A percentile compares a stretch with the other conserved stretches of the same genome.
phyloP scores from a whole-genome alignment of 345 rosid species.

The Rhodomyrtus tomentosa region DNA sequence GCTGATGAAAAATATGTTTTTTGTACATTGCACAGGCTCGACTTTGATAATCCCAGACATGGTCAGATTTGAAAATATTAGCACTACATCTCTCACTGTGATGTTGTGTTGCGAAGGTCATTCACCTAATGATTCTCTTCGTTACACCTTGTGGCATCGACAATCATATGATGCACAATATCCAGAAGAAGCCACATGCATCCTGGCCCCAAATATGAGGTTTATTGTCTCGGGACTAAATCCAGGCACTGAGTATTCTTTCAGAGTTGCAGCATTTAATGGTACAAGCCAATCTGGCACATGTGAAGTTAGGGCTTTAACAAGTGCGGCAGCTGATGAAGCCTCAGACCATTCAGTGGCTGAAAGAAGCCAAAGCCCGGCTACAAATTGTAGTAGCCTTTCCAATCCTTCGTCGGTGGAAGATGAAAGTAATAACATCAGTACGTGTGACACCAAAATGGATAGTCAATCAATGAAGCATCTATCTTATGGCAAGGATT shows the following conservation, averaged over 20 bases:
- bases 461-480: slow-evolving; percentile 37
- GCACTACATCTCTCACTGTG: slow-evolving; percentile 50
- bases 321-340: slow-evolving; percentile 22
- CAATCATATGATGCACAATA: slow-evolving; percentile 37
- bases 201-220: slow-evolving; percentile 44
- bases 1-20: background rate
- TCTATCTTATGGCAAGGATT: slow-evolving; percentile 18
- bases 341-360: slow-evolving; percentile 23
- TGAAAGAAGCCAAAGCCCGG: slow-evolving; percentile 89
- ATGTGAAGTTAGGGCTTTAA: slow-evolving; percentile 41
- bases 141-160: slow-evolving; percentile 79
- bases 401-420: slow-evolving; percentile 78
- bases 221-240: slow-evolving; percentile 54
- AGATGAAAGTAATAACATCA: slow-evolving; percentile 65
- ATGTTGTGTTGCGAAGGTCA: slow-evolving; percentile 36
- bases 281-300: slow-evolving; percentile 34
- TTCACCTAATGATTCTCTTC: slow-evolving; percentile 23
- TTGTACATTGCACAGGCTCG: slow-evolving; percentile 16
- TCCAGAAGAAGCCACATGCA: slow-evolving; percentile 60
- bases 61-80: slow-evolving; percentile 58
- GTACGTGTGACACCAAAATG: slow-evolving; percentile 24
- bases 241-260: slow-evolving; percentile 55
- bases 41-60: slow-evolving; percentile 14
- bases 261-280: slow-evolving; percentile 47
- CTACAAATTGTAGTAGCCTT: slow-evolving; percentile 84